Conservation (phyloP, 495 filamentous ascomycete genomes). For the Opeltia flavorubescens region DNA sequence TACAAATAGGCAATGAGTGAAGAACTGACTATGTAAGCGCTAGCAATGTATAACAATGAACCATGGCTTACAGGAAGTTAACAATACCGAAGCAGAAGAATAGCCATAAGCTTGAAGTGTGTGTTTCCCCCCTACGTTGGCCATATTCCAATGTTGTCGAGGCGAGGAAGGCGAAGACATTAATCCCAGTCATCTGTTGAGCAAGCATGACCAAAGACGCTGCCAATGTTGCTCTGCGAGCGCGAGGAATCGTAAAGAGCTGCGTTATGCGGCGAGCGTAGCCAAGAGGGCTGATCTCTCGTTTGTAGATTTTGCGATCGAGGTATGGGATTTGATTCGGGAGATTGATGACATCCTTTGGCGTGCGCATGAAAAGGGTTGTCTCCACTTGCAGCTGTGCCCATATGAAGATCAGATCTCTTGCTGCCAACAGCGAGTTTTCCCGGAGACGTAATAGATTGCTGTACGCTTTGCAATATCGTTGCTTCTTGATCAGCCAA, state of each 20-base stretch:
- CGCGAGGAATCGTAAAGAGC: conserved; percentile 8
- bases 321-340: conserved; percentile 2
- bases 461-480: conserved; percentile 7
- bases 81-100: conserved; percentile 15
- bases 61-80: conserved; percentile 15
- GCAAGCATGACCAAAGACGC: conserved; percentile 7
- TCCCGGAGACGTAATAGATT: conserved; percentile 7
- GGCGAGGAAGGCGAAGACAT: conserved; percentile 9
- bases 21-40: conserved; percentile 7
- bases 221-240: conserved; percentile 6
- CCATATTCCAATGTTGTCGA: conserved; percentile 1
- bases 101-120: neutral
- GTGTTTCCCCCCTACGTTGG: too few species aligned
- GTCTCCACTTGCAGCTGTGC: conserved; percentile 20
- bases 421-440: conserved; percentile 3
- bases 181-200: conserved; percentile 6
- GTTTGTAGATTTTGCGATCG: conserved; percentile 11
- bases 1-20: conserved; percentile 15
- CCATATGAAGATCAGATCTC: conserved; percentile 6
- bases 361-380: conserved; percentile 5
- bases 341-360: neutral
- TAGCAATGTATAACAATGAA: too few species aligned
- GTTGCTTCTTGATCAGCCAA: conserved; percentile 10
- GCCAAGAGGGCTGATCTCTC: conserved; percentile 2
- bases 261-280: conserved; percentile 9